Conservation (phyloP, 2,329 filamentous ascomycete species). For the Xylariaceae sp. region DNA sequence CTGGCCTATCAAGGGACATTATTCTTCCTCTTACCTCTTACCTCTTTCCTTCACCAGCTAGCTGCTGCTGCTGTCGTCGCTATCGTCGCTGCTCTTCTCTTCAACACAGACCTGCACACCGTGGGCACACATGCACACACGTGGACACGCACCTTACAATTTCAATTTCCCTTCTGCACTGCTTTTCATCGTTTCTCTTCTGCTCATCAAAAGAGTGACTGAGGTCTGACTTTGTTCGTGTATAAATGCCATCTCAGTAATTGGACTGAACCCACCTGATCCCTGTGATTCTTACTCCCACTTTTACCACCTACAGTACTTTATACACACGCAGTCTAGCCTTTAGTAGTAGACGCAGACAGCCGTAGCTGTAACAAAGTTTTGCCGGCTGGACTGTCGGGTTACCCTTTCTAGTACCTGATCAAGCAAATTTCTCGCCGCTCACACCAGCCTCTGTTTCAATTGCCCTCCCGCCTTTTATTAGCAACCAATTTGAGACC, state of each 20-base stretch:
- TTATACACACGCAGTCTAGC: not conserved
- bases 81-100: too few species aligned
- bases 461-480: slow-evolving; percentile 19
- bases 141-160: too few species aligned
- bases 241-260: not conserved
- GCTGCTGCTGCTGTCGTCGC: too few species aligned
- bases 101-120: too few species aligned
- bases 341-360: slow-evolving; percentile 12
- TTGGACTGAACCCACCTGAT: not conserved
- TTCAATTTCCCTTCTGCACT: too few species aligned
- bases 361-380: slow-evolving; percentile 14
- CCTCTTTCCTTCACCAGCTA: not conserved
- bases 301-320: too few species aligned
- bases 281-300: too few species aligned
- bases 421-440: slow-evolving; percentile 21
- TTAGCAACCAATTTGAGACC: slow-evolving; percentile 28
- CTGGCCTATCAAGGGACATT: not conserved
- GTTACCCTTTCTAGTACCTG: slow-evolving; percentile 18
- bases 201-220: not conserved
- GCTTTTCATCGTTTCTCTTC: too few species aligned
- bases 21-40: not conserved
- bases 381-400: slow-evolving; percentile 10
- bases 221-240: not conserved
- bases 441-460: slow-evolving; percentile 9
- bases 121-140: too few species aligned